Percentiles rank a stretch among this genome's conserved stretches.
Evolutionary conservation across 441 rosid species (phyloP).

Genomic region (Aquilaria agallochum): DNA sequence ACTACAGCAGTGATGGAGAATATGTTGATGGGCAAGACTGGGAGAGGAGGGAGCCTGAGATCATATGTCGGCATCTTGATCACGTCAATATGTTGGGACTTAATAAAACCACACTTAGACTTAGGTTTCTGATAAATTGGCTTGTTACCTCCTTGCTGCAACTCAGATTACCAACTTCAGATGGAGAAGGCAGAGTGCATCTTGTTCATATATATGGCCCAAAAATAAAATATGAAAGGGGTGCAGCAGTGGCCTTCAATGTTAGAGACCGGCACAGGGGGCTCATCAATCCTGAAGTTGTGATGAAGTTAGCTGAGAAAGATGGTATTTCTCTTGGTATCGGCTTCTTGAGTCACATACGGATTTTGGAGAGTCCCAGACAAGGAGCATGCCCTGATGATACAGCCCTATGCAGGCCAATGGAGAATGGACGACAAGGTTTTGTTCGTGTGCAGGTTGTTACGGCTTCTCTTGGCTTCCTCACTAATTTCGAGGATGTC

Average conservation of each 20-base stretch:
- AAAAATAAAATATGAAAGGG: slow-evolving; percentile 93
- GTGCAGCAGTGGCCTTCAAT: slow-evolving; percentile 97
- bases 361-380: slow-evolving; percentile 58
- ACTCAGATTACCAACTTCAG: slow-evolving; percentile 59
- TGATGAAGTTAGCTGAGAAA: slow-evolving; percentile 87
- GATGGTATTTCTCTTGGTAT: slow-evolving; percentile 86
- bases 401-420: slow-evolving; percentile 50
- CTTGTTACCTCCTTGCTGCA: slow-evolving; percentile 93
- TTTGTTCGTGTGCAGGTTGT: slow-evolving; percentile 82
- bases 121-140: slow-evolving; percentile 92
- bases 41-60: slow-evolving; percentile 86
- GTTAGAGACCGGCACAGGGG: slow-evolving; percentile 66
- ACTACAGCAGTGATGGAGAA: slow-evolving; percentile 71
- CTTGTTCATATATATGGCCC: slow-evolving; percentile 97
- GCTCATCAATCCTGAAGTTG: slow-evolving; percentile 74
- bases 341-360: slow-evolving; percentile 84
- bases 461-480: slow-evolving; percentile 91
- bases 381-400: slow-evolving; percentile 52
- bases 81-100: slow-evolving; percentile 92
- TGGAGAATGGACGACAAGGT: slow-evolving; percentile 57
- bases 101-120: slow-evolving; percentile 72
- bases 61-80: slow-evolving; percentile 73
- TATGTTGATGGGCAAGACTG: slow-evolving; percentile 73
- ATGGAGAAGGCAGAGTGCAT: slow-evolving; percentile 44
- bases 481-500: slow-evolving; percentile 94